Evolutionary conservation across 768 basidiomycete genomes (phyloP), one percentile per base, ranked within the genome.

Genomic region (Kwoniella sp.): DNA sequence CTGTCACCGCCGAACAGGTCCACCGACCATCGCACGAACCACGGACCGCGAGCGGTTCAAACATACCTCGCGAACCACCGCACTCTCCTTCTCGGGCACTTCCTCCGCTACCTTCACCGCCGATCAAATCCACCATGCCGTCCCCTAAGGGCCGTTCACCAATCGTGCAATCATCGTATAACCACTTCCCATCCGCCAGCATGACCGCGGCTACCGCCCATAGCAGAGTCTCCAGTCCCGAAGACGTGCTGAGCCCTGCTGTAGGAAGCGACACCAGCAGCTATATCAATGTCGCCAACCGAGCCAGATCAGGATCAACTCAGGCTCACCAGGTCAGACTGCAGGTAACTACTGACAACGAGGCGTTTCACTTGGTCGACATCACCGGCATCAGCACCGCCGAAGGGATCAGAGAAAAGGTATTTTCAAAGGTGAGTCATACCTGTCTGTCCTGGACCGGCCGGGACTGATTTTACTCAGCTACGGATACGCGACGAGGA

Each of bases 401-500:
- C 4, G 69, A 70, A 33, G 70, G 62, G 11, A 73, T 73, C 31
- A 57, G 62, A 53, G 72, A 73, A 20, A 59, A 62, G 29, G 62
- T 71, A 1, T 71, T 73, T 39, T 66, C 70, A 29, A 70, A 69
- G 56, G 67, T 69, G 43, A 56, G 63, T 46, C 11, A 8, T 19
- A 20, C 5, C 19, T 22, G 4, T 12, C 10, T 27, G 15, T 17
- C 14, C 15, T 17, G 14, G 8, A 17, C 34, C 17, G 44, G 2
- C 0, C 15, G 14, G 8, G 4, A 41, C 48, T 49, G 40, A 45
- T 28, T n/a, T 26, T 28, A 12, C 17, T 8, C 46, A 75, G 69
- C 53, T 75, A 15, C 70, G 70, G 11, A 71, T 96, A 36, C 79
- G 80, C 31, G 88, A 89, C 64, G 91, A 92, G 53, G 88, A 93